Evolutionary conservation across 345 rosid genomes (phyloP).

Genomic region (Ceriops tagal): DNA sequence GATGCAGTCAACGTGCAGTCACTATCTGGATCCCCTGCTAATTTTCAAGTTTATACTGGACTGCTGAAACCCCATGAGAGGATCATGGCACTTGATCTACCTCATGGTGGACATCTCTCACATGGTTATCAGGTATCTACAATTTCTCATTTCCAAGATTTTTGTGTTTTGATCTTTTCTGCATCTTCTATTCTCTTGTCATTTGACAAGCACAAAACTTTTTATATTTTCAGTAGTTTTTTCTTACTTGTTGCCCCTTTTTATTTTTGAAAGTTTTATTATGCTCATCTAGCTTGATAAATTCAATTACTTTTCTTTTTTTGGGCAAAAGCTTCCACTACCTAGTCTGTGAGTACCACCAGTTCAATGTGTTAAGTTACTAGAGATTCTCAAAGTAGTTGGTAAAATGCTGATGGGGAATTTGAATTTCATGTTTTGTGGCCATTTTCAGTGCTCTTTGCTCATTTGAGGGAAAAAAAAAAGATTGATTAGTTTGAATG

Average conservation of each 20-base stretch:
- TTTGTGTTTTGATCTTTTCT: neutral
- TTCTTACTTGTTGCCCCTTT: too few relatives aligned
- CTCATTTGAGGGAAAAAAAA: neutral
- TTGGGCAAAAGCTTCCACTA: neutral
- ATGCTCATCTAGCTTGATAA: too few relatives aligned
- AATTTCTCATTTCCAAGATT: neutral
- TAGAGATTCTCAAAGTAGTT: too few relatives aligned
- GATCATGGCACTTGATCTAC: constrained; percentile 96
- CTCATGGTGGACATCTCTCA: constrained; percentile 99
- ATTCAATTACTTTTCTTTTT: neutral
- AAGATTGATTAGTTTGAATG: too few relatives aligned
- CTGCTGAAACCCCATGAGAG: constrained; percentile 87
- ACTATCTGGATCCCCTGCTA: constrained; percentile 92
- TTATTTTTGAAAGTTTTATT: too few relatives aligned
- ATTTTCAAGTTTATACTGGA: constrained; percentile 93
- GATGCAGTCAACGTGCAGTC: constrained; percentile 91
- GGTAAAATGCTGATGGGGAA: neutral
- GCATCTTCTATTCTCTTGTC: neutral
- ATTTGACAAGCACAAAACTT: neutral
- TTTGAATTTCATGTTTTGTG: neutral
- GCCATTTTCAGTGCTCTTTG: neutral
- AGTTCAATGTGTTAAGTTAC: neutral
- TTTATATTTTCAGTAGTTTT: neutral
- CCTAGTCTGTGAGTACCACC: neutral
- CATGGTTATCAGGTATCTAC: constrained; percentile 90